Evolutionary conservation across 371 early-diverging fungal species (phyloP), one percentile per base, ranked within the genome.

Genomic region (Dinochytrium kinnereticum): DNA sequence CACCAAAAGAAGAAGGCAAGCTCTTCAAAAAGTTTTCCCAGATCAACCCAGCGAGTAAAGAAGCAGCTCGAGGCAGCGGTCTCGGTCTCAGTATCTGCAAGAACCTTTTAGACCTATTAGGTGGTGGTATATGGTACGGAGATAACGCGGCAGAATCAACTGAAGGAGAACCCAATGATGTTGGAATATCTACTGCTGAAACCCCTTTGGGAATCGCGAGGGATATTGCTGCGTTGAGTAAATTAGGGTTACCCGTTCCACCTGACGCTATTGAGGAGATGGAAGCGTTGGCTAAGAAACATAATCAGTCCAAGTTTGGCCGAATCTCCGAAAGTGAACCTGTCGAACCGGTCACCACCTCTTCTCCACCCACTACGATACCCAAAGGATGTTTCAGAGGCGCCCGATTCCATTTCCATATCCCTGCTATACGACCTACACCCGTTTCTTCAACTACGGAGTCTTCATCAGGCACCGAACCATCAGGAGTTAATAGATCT

Each of bases 21-120:
- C 57, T 55, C 57, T 55, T 55, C 57, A 55, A 55, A 55, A 55
- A 55, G 57, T 55, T 55, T 30, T 55, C 57, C 10, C 57, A 55
- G 26, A 55, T 55, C 57, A 55, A 55, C 24, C 57, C 57, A 55
- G 57, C 57, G 17, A 26, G 26, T 19, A 55, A 55, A 24, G 57
- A 55, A 24, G 57, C 57, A 7, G 57, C 57, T 7, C 7, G 94
- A 37, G 94, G 94, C 28, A 92, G 92, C 33, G 94, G 95, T 0
- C 82, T 95, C 19, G 95, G 95, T 0, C 80, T 95, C 50, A 90
- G 90, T 33, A 94, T 95, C 59, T 90, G 89, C 2, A 90, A 88
- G 77, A 88, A 88, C 28, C 84, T 95, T 1, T 91, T 91, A 31
- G 85, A 89, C 59, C 76, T 94, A 49, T 61, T 64, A 30, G 69